Conservation (phyloP, 1,284 basidiomycete genomes). For the Entoloma clypeatum region DNA sequence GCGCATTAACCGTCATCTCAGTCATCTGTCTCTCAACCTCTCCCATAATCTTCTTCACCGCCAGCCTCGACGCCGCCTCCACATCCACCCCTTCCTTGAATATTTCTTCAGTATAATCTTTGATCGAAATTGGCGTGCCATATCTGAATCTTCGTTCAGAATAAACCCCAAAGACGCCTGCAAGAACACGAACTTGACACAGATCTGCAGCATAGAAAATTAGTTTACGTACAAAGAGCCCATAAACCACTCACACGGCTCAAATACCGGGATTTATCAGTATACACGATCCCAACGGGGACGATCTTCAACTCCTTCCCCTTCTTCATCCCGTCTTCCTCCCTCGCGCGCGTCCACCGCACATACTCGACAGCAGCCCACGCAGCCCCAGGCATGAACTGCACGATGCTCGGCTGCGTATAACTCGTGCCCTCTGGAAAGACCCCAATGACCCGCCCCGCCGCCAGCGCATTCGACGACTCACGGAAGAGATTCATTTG, state of each 20-base stretch:
- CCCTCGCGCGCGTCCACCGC: constrained; percentile 37
- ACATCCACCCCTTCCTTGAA: constrained; percentile 22
- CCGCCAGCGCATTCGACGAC: constrained; percentile 59
- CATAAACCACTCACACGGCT: constrained; percentile 41
- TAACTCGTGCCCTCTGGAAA: constrained; percentile 73
- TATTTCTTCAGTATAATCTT: constrained; percentile 22
- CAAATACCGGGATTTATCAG: constrained; percentile 68
- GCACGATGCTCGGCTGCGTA: constrained; percentile 64
- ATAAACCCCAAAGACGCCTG: neutral
- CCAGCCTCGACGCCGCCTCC: constrained; percentile 42
- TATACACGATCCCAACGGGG: constrained; percentile 71
- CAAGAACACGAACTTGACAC: constrained; percentile 24
- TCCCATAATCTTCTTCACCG: constrained; percentile 60
- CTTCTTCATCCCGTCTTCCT: constrained; percentile 11
- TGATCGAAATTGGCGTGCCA: constrained; percentile 45
- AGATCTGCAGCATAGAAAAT: constrained; percentile 22
- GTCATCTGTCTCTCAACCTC: constrained; percentile 50
- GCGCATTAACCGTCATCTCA: constrained; percentile 63
- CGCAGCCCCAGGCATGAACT: constrained; percentile 70
- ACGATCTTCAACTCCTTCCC: constrained; percentile 46
- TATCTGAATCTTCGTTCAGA: constrained; percentile 27
- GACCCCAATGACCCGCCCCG: constrained; percentile 61
- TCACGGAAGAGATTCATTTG: constrained; percentile 61
- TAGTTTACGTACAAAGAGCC: neutral
- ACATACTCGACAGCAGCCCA: constrained; percentile 80